These are phyloP conservation scores for Hypoxylon rickii DNA, from an alignment of 495 filamentous ascomycete species.

Conservation along the genomic window DNA sequence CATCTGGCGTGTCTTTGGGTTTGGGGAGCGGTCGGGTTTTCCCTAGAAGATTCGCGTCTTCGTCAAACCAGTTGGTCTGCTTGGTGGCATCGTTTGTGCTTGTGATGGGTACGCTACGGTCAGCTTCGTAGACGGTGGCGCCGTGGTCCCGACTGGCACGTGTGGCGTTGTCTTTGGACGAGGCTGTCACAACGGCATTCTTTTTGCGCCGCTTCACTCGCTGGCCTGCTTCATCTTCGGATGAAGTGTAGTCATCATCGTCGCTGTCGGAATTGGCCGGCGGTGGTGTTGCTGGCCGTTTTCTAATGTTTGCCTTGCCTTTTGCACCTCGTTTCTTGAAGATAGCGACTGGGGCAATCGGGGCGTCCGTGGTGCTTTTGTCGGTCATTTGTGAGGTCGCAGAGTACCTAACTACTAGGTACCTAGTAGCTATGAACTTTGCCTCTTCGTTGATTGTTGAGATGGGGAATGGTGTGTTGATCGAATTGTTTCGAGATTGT, in stretches of 20 bases:
- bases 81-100: constrained; percentile 90
- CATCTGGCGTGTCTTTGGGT: constrained; percentile 27
- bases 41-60: constrained; percentile 66
- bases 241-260: constrained; percentile 68
- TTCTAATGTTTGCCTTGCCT: constrained; percentile 76
- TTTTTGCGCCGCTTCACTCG: constrained; percentile 79
- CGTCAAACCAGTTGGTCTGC: constrained; percentile 87
- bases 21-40: constrained; percentile 54
- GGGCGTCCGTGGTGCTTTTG: constrained; percentile 34
- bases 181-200: constrained; percentile 64
- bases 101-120: constrained; percentile 61
- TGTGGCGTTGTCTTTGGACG: constrained; percentile 49
- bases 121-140: constrained; percentile 63
- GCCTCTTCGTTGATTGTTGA: too few relatives aligned
- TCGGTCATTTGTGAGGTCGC: constrained; percentile 30
- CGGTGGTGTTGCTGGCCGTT: constrained; percentile 81
- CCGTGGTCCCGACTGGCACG: constrained; percentile 49
- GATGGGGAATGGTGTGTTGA: too few relatives aligned
- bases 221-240: constrained; percentile 73
- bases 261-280: constrained; percentile 62
- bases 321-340: constrained; percentile 90
- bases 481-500: too few relatives aligned
- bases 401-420: too few relatives aligned
- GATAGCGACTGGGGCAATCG: constrained; percentile 57
- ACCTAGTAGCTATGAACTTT: too few relatives aligned